Evolutionary conservation across 768 basidiomycete genomes (phyloP), one percentile per base, ranked within the genome.

Genomic region (Pleurotus tuber-regium): DNA sequence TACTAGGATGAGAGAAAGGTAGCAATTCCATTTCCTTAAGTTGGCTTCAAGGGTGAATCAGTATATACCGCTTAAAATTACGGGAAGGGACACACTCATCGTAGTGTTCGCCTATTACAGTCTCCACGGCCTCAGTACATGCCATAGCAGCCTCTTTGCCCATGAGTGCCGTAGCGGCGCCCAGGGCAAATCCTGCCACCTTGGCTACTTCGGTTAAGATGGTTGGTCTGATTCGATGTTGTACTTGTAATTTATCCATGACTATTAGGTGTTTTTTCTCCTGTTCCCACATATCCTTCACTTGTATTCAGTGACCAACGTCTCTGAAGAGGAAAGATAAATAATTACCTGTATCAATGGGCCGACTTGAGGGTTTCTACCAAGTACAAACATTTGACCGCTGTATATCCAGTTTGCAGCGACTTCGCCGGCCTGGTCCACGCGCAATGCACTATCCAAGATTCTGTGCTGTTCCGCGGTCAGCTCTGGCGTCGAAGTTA

Each of bases 101-200:
- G 61, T 98, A 98, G 68, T 98, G 95, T 67, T 98, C 95, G 33
- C 95, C 95, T 47, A 98, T 98, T 51, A 92, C 92, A 0, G 95
- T 97, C 67, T 98, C 95, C 16, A 98, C 94, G 0, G 95, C 95
- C 66, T 98, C 95, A 0, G 95, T 98, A 61, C 95, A 98, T 4
- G 95, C 95, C 95, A 98, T 98, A 0, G 95, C 93, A 10, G 94
- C 92, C 59, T 97, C 88, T 62, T 84, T 88, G 30, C 95, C 89
- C 80, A 96, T 77, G 18, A 96, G 68, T 0, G 91, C 95, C 0
- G 95, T 97, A 0, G 73, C 78, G 4, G 86, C 86, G 4, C 95
- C 95, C 6, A 98, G 72, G 3, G 88, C 87, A 63, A 89, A 95
- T 4, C 94, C 94, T 44, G 86, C 87, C 4, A 81, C 82, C 63